phyloP scores from a whole-genome alignment of 1,284 basidiomycete genomes.

The Ceratorhiza oryzae-sativae region DNA sequence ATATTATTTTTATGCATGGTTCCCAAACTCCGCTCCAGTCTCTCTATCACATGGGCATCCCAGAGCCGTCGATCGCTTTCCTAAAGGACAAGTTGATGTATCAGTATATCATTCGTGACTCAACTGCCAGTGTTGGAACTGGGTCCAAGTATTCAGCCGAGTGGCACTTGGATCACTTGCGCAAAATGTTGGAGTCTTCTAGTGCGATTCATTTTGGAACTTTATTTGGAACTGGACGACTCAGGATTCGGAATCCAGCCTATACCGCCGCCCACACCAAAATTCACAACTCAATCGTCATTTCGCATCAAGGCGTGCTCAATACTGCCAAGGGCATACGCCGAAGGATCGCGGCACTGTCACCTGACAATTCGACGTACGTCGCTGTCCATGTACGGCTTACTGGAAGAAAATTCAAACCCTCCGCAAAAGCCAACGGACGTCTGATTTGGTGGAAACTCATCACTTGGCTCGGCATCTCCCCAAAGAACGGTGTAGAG shows the following conservation, averaged over 20 bases:
- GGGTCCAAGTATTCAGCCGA: slow-evolving; percentile 53
- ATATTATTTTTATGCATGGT: slow-evolving; percentile 52
- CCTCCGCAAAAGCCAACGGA: slow-evolving; percentile 54
- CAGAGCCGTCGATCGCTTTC: slow-evolving; percentile 54
- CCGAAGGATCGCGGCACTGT: slow-evolving; percentile 55
- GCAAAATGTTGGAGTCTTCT: slow-evolving; percentile 45
- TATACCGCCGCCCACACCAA: slow-evolving; percentile 55
- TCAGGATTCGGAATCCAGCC: slow-evolving; percentile 57
- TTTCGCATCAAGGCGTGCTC: slow-evolving; percentile 59
- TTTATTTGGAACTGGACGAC: slow-evolving; percentile 71
- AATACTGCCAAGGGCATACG: slow-evolving; percentile 55
- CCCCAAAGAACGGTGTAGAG: slow-evolving; percentile 54
- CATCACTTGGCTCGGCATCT: slow-evolving; percentile 50
- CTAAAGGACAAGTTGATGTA: slow-evolving; percentile 65
- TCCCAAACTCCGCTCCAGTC: slow-evolving; percentile 61
- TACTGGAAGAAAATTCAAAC: slow-evolving; percentile 67
- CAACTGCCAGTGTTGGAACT: slow-evolving; percentile 46
- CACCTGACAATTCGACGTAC: slow-evolving; percentile 51
- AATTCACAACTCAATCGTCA: slow-evolving; percentile 62
- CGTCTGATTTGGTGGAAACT: slow-evolving; percentile 65
- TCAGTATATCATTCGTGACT: slow-evolving; percentile 71
- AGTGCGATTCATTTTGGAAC: slow-evolving; percentile 69
- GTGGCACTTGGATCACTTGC: slow-evolving; percentile 48
- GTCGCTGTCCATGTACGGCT: slow-evolving; percentile 71
- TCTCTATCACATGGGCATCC: slow-evolving; percentile 57